Evolutionary conservation across 805 yeast genomes (phyloP).

Genomic region (Priceomyces carsonii): DNA sequence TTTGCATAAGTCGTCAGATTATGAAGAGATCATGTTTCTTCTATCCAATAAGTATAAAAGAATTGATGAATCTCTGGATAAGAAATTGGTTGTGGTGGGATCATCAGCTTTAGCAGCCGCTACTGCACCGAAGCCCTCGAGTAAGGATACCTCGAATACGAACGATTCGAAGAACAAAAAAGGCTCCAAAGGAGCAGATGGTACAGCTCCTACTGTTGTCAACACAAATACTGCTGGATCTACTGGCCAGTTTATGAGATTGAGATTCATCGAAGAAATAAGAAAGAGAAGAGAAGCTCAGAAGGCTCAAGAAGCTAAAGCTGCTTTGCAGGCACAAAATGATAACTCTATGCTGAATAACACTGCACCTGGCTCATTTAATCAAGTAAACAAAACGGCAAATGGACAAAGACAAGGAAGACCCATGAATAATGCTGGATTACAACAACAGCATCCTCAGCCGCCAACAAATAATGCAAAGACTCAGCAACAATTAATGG

Average conservation of each 20-base stretch:
- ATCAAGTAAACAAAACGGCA: conserved; percentile 5
- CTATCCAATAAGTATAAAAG: conserved; percentile 40
- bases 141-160: conserved; percentile 25
- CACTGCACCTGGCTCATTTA: conserved; percentile 6
- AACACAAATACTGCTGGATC: conserved; percentile 22
- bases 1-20: conserved; percentile 71
- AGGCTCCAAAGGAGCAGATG: conserved; percentile 14
- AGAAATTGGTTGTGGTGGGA: conserved; percentile 40
- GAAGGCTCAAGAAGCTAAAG: conserved; percentile 41
- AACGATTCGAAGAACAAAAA: conserved; percentile 30
- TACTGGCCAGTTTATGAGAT: conserved; percentile 74
- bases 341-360: conserved; percentile 5
- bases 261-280: conserved; percentile 86
- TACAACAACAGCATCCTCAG: conserved; percentile 10
- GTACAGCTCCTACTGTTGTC: conserved; percentile 10
- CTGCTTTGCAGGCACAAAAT: conserved; percentile 33
- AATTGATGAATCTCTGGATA: conserved; percentile 38
- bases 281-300: conserved; percentile 60
- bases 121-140: conserved; percentile 18
- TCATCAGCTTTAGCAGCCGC: conserved; percentile 23
- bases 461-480: too few relatives aligned
- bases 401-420: conserved; percentile 13
- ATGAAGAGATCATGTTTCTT: conserved; percentile 81
- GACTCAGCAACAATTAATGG: conserved; percentile 14
- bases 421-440: conserved; percentile 16